Conservation (phyloP, 345 rosid genomes). For the Limnanthes douglasii region DNA sequence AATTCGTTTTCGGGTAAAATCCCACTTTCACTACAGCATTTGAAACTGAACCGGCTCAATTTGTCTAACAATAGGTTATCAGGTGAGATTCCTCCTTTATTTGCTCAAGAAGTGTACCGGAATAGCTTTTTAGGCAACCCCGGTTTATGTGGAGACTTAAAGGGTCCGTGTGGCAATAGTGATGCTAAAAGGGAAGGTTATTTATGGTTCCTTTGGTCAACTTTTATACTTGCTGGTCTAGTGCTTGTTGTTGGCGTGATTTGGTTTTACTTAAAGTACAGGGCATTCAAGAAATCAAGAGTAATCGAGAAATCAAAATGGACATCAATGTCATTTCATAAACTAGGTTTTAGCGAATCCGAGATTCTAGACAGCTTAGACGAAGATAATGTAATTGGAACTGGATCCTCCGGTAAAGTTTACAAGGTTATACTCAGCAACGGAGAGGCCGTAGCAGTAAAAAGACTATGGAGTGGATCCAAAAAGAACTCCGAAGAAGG, state of each 20-base stretch:
- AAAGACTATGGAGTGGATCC: constrained; percentile 34
- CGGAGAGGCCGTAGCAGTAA: constrained; percentile 72
- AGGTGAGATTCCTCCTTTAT: constrained; percentile 58
- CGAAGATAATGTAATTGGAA: constrained; percentile 66
- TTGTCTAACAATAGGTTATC: constrained; percentile 57
- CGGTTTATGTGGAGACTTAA: constrained; percentile 45
- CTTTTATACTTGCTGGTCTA: constrained; percentile 34
- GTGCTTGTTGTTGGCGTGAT: constrained; percentile 42
- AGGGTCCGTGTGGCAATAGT: constrained; percentile 36
- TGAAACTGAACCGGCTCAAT: constrained; percentile 68
- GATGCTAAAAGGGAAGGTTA: constrained; percentile 20
- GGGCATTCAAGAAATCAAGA: constrained; percentile 19
- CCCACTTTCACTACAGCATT: constrained; percentile 51
- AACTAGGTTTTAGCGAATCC: constrained; percentile 56
- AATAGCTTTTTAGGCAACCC: constrained; percentile 64
- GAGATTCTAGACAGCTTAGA: constrained; percentile 43
- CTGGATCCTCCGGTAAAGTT: constrained; percentile 78
- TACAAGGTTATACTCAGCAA: constrained; percentile 56
- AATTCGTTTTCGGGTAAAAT: constrained; percentile 55
- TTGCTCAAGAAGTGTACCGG: constrained; percentile 28
- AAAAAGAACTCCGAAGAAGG: constrained; percentile 18
- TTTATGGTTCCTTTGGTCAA: constrained; percentile 47
- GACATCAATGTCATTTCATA: constrained; percentile 87
- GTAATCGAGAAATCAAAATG: constrained; percentile 34
- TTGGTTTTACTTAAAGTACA: constrained; percentile 44